Percentiles rank a stretch among this genome's conserved stretches.
Evolutionary conservation across 257 asterid genomes (phyloP).

Genomic region (Plantago elongata): DNA sequence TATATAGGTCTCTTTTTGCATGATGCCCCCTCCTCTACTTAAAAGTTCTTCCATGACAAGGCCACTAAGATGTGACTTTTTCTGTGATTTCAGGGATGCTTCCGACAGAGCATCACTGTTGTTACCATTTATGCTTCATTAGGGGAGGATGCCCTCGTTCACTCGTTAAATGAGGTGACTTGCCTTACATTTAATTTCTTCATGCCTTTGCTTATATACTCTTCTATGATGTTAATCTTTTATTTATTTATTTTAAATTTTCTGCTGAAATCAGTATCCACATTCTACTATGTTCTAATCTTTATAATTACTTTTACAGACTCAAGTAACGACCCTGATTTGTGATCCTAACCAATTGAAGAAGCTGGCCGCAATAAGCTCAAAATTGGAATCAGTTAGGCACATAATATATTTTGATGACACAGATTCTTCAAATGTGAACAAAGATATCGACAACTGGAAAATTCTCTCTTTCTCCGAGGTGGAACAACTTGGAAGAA

Average conservation of each 20-base stretch:
- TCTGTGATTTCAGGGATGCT: constrained; percentile 60
- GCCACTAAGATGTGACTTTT: constrained; percentile 9
- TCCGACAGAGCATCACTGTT: constrained; percentile 76
- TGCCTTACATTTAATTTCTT: constrained; percentile 1
- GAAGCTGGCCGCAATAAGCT: constrained; percentile 55
- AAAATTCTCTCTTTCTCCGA: constrained; percentile 56
- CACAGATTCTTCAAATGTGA: constrained; percentile 37
- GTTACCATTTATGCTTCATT: constrained; percentile 87
- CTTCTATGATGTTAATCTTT: neutral
- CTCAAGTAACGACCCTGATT: constrained; percentile 76
- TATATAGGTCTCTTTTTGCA: neutral
- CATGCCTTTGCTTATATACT: neutral
- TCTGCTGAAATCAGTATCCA: constrained; percentile 12
- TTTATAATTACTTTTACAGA: constrained; percentile 43
- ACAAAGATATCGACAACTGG: constrained; percentile 42
- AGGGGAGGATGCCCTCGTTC: constrained; percentile 83
- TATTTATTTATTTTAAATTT: neutral
- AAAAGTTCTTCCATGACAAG: constrained; percentile 14
- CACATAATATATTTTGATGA: constrained; percentile 67
- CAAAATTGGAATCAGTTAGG: constrained; percentile 56
- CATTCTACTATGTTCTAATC: neutral
- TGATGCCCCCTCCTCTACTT: neutral
- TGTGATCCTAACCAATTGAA: constrained; percentile 77
- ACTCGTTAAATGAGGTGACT: constrained; percentile 80
- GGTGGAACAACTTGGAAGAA: constrained; percentile 70